Base-by-base conservation (phyloP, 202 grass and related monocot species). In the Schoenoplectus tabernaemontani region DNA sequence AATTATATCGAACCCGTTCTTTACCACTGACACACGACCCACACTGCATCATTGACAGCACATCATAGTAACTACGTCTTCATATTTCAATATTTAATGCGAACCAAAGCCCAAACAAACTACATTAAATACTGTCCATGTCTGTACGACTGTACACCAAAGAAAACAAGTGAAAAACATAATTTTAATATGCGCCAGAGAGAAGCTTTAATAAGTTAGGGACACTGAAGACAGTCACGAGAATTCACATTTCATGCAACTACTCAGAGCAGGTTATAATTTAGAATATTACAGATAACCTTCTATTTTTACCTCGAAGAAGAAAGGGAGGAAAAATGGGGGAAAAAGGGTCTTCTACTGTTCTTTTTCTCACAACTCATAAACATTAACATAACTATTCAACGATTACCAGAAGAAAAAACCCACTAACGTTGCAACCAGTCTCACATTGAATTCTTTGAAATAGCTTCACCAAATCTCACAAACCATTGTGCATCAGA, bases 401-500 rank as follows among this genome's bases (percentile, higher is more conserved):
- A 65, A 61, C 78, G 46, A 23, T 12, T 36, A 59, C 75, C 42
- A 78, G 74, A 61, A 78, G 53, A 44, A 44, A 64, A 41, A 15
- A 17, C 15, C 36, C 36, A 24, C 22, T 80, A 64, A 54, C 9
- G 72, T 70, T 19, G 7, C 13, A 26, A 54, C 50, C 17, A 76
- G 62, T 11, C 34, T 86, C 74, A 95, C 33, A 99, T 70, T 22
- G 96, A 89, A 83, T 86, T 89, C 92, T 96, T 96, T n/a, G 92
- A 96, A 63, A 99, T 99, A 69, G 92, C 90, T 86, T 99, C 92
- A 28, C 96, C 92, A 60, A 99, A 99, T 81, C 86, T 76, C 46
- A 92, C 86, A 64, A 99, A 99, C 96, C 92, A 99, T 59, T 99
- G 92, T 68, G 87, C 86, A 59, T 99, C 91, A 5, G 92, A 92